Conservation (phyloP, 768 basidiomycete genomes). For the Clitopilus passeckerianus region DNA sequence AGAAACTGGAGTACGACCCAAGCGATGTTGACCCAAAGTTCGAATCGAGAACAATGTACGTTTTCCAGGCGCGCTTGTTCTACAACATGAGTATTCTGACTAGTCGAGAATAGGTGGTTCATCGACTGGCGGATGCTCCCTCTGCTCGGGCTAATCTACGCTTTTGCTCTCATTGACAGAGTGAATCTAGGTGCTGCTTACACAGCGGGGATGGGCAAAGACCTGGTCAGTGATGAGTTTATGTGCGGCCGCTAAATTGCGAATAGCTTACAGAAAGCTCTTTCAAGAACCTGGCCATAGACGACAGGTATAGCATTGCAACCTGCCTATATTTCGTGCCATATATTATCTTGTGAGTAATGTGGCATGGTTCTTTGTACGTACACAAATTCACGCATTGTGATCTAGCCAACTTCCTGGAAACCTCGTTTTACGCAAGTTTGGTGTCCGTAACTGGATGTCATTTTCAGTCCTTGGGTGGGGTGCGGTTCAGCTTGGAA, state of each 20-base stretch:
- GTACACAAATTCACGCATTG: neutral
- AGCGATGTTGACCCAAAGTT: neutral
- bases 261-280: no score
- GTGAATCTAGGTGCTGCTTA: constrained; percentile 37
- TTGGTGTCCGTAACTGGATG: constrained; percentile 41
- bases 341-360: constrained; percentile 34
- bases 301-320: constrained; percentile 33
- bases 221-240: constrained; percentile 20
- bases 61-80: neutral
- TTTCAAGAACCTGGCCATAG: constrained; percentile 24
- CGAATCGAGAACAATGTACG: constrained; percentile 32
- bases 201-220: constrained; percentile 38
- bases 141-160: constrained; percentile 32
- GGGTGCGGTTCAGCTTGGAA: constrained; percentile 38
- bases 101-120: constrained; percentile 23
- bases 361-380: constrained; percentile 1
- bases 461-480: constrained; percentile 35
- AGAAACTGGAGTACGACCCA: constrained; percentile 8
- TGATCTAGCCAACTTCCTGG: constrained; percentile 38
- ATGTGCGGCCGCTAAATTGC: neutral
- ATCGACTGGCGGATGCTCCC: constrained; percentile 40
- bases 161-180: constrained; percentile 39
- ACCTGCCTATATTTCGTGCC: constrained; percentile 40
- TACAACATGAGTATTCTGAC: neutral
- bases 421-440: constrained; percentile 34